Evolutionary conservation across 768 basidiomycete genomes (phyloP).

Genomic region (Austroboletus eburneus): DNA sequence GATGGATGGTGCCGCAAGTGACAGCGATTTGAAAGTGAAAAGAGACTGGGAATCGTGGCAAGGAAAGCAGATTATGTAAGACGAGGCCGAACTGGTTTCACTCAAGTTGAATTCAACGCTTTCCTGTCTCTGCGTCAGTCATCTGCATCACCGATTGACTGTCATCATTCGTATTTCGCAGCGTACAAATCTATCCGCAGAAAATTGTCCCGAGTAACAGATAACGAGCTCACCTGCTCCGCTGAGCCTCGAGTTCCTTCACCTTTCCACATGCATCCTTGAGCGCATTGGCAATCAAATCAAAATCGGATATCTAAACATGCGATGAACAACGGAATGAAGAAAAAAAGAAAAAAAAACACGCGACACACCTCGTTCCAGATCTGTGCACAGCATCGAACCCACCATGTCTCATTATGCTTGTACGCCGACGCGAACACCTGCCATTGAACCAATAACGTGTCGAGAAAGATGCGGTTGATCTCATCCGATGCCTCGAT

Average conservation of each 20-base stretch:
- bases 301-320: constrained; percentile 30
- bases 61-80: too few species aligned
- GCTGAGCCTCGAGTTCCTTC: constrained; percentile 3
- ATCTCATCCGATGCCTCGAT: constrained; percentile 20
- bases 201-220: too few species aligned
- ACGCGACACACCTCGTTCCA: constrained; percentile 29
- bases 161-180: too few species aligned
- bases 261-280: constrained; percentile 21
- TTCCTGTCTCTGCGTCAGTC: too few species aligned
- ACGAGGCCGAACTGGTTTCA: too few species aligned
- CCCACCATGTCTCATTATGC: constrained; percentile 32
- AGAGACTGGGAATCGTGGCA: too few species aligned
- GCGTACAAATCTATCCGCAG: too few species aligned
- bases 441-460: constrained; percentile 21
- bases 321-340: not conserved
- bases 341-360: not conserved
- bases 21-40: too few species aligned
- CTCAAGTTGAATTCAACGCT: too few species aligned
- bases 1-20: too few species aligned
- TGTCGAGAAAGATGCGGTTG: constrained; percentile 12
- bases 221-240: not conserved
- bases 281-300: constrained; percentile 25
- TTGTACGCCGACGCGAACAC: constrained; percentile 9
- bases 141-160: too few species aligned
- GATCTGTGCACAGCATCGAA: constrained; percentile 28